Conservation (phyloP, 768 basidiomycete species). For the Panaeolus cyanescens region DNA sequence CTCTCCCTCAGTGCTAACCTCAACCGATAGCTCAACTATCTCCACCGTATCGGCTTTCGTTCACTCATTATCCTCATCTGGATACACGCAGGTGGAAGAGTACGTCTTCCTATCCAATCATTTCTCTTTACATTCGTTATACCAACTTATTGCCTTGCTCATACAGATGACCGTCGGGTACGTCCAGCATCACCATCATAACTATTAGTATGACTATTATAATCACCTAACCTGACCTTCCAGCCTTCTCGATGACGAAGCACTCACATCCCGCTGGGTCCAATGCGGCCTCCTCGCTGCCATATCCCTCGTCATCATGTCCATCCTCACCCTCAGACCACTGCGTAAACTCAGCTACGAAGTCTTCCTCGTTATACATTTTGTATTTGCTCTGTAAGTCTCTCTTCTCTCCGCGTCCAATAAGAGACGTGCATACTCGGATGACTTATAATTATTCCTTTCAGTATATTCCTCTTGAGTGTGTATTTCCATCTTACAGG, state of each 20-base stretch:
- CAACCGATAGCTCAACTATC: slow-evolving; percentile 17
- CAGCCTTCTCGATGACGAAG: slow-evolving; percentile 20
- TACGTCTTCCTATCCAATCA: slow-evolving; percentile 22
- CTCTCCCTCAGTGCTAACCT: too few relatives aligned
- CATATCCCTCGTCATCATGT: slow-evolving; percentile 41
- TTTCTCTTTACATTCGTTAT: neutral
- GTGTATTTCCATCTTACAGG: slow-evolving; percentile 42
- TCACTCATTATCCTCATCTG: slow-evolving; percentile 47
- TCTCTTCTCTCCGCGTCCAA: neutral
- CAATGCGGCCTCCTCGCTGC: slow-evolving; percentile 39
- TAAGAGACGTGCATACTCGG: neutral
- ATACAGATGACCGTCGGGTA: slow-evolving; percentile 22
- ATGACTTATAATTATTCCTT: slow-evolving; percentile 1
- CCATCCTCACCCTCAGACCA: slow-evolving; percentile 48
- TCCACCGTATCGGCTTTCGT: slow-evolving; percentile 53
- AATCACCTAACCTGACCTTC: neutral
- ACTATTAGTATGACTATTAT: neutral
- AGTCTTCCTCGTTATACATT: slow-evolving; percentile 51
- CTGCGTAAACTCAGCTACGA: slow-evolving; percentile 51
- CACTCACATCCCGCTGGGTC: slow-evolving; percentile 26
- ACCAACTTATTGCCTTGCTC: neutral
- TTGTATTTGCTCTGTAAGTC: slow-evolving; percentile 38
- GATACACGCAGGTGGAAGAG: slow-evolving; percentile 48
- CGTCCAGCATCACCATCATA: neutral
- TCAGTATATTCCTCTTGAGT: slow-evolving; percentile 38